Percentiles rank a stretch among this genome's conserved stretches.
These are phyloP conservation scores for Epichloe uncinata DNA, from an alignment of 2,329 filamentous ascomycete genomes.

Conservation along the genomic window DNA sequence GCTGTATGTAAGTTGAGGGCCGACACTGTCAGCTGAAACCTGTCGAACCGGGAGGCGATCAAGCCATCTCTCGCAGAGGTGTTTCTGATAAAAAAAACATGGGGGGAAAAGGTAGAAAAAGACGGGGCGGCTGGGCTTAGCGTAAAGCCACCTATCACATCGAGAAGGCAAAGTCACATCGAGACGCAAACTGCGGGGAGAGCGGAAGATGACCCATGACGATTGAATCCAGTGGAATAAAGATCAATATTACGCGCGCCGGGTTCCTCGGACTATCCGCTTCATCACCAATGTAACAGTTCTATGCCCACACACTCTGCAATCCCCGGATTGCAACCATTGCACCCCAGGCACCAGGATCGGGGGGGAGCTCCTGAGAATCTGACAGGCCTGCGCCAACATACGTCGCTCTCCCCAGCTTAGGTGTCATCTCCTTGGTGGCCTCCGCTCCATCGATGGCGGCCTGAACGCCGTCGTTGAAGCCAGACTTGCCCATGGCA, in stretches of 20 bases:
- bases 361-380: slow-evolving; percentile 42
- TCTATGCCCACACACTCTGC: slow-evolving; percentile 8
- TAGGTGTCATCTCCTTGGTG: slow-evolving; percentile 52
- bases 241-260: neutral
- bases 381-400: slow-evolving; percentile 40
- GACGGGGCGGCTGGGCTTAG: too few species aligned
- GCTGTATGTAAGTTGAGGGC: neutral
- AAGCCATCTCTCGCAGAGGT: neutral
- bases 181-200: neutral
- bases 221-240: neutral
- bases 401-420: slow-evolving; percentile 54
- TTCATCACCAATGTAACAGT: neutral
- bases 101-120: neutral
- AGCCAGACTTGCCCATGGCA: slow-evolving; percentile 31
- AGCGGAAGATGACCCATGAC: too few species aligned
- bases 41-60: neutral
- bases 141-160: too few species aligned
- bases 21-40: neutral
- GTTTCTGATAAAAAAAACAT: neutral
- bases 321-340: slow-evolving; percentile 39
- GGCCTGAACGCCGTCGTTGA: slow-evolving; percentile 43
- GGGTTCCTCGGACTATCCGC: neutral
- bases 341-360: slow-evolving; percentile 59
- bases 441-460: slow-evolving; percentile 47
- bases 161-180: too few species aligned